Percentiles rank a stretch among this genome's conserved stretches.
Evolutionary conservation across 2,329 filamentous ascomycete genomes (phyloP).

Genomic region (Nannizziopsis arthrosporioides): DNA sequence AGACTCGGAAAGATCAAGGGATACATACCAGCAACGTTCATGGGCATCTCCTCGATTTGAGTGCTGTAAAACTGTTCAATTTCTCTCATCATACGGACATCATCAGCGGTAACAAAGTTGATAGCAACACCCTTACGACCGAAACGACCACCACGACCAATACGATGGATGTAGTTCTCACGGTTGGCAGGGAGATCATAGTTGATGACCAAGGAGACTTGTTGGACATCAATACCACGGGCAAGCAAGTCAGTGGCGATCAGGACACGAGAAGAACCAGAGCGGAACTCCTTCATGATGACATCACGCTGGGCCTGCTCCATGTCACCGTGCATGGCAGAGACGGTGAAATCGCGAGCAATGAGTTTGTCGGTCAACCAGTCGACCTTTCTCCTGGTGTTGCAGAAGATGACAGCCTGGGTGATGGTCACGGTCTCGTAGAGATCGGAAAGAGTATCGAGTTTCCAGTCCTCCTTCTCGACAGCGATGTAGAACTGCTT

Average conservation of each 20-base stretch:
- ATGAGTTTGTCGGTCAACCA: slow-evolving; percentile 99
- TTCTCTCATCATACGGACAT: slow-evolving; percentile 99
- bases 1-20: background rate
- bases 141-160: slow-evolving; percentile 98
- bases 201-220: slow-evolving; percentile 99
- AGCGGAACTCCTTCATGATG: slow-evolving; percentile 99
- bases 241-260: slow-evolving; percentile 96
- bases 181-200: slow-evolving; percentile 98
- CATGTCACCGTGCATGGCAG: slow-evolving; percentile 99
- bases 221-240: slow-evolving; percentile 99
- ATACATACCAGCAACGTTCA: slow-evolving; percentile 61
- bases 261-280: slow-evolving; percentile 92
- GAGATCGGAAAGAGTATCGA: slow-evolving; percentile 94
- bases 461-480: slow-evolving; percentile 99
- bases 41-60: slow-evolving; percentile 99
- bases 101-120: slow-evolving; percentile 99
- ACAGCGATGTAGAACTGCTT: slow-evolving; percentile 99
- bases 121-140: slow-evolving; percentile 99
- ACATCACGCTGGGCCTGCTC: slow-evolving; percentile 94
- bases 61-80: slow-evolving; percentile 99
- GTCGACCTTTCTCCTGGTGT: slow-evolving; percentile 99
- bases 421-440: slow-evolving; percentile 99
- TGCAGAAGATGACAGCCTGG: slow-evolving; percentile 99
- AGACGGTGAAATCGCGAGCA: slow-evolving; percentile 96
- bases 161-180: slow-evolving; percentile 99